A percentile compares a stretch with the other conserved stretches of the same genome.
Conservation (phyloP, 768 basidiomycete species). For the Gloeopeniophorella convolvens region DNA sequence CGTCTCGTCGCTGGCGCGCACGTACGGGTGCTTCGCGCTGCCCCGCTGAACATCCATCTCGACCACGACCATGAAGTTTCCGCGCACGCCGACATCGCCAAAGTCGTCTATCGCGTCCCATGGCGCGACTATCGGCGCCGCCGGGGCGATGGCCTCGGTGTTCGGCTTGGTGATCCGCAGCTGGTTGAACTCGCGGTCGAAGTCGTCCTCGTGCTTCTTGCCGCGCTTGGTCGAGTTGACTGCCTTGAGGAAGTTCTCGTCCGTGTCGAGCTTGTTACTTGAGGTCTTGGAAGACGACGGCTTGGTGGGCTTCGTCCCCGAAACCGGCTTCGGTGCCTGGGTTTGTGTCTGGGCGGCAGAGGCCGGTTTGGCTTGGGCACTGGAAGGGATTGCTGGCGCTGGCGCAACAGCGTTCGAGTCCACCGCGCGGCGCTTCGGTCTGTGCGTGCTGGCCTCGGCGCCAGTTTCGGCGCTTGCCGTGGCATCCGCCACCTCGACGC, state of each 20-base stretch:
- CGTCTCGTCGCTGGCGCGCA: not conserved
- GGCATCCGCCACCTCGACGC: not conserved
- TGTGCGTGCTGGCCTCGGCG: not conserved
- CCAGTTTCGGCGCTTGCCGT: not conserved
- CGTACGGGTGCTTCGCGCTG: slow-evolving; percentile 10
- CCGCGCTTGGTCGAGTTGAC: slow-evolving; percentile 64
- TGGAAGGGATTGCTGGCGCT: not conserved
- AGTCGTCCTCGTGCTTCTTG: slow-evolving; percentile 56
- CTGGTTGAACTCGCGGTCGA: slow-evolving; percentile 71
- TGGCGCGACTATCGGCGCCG: slow-evolving; percentile 31
- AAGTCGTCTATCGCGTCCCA: slow-evolving; percentile 59
- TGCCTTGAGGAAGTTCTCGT: slow-evolving; percentile 58
- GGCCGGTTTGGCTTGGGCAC: not conserved
- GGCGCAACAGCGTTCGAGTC: not conserved
- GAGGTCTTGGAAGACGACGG: not conserved
- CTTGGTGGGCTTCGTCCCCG: not conserved
- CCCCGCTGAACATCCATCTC: slow-evolving; percentile 43
- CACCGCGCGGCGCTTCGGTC: slow-evolving; percentile 10
- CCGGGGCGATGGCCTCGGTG: slow-evolving; percentile 22
- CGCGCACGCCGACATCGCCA: slow-evolving; percentile 52
- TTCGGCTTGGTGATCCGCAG: slow-evolving; percentile 61
- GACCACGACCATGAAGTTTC: slow-evolving; percentile 71
- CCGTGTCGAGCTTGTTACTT: slow-evolving; percentile 38
- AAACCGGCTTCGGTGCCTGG: not conserved
- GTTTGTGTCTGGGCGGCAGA: not conserved